These are phyloP conservation scores for Leccinum arenicola DNA, from an alignment of 768 basidiomycete species.

Conservation along the genomic window DNA sequence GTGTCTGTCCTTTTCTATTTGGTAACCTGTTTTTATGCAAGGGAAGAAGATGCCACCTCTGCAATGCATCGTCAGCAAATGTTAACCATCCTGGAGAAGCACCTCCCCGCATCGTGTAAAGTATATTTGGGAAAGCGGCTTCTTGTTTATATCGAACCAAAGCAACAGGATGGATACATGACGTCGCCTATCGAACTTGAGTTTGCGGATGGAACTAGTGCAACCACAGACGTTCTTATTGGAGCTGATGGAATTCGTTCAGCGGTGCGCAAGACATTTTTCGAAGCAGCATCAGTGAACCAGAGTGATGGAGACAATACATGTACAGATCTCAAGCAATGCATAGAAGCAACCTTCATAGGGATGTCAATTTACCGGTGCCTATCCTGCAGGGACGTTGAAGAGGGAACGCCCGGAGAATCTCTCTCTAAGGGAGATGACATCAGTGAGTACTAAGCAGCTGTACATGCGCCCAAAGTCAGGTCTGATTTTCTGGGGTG, in stretches of 20 bases:
- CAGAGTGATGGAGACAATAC: background rate
- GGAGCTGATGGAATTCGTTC: slow-evolving; percentile 46
- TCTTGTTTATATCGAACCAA: slow-evolving; percentile 8
- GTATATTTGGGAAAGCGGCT: slow-evolving; percentile 20
- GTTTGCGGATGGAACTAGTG: slow-evolving; percentile 18
- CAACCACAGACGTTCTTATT: slow-evolving; percentile 40
- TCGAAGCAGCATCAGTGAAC: slow-evolving; percentile 14
- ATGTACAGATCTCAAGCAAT: slow-evolving; percentile 10
- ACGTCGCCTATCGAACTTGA: slow-evolving; percentile 10
- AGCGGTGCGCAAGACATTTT: slow-evolving; percentile 22
- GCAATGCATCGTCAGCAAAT: slow-evolving; percentile 24
- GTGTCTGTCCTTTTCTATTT: background rate
- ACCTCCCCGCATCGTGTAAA: slow-evolving; percentile 17
- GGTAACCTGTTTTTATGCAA: background rate
- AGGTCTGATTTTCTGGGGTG: slow-evolving; percentile 8
- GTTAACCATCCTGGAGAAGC: slow-evolving; percentile 14
- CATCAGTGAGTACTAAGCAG: slow-evolving; percentile 18
- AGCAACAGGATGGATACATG: slow-evolving; percentile 26
- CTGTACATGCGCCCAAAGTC: background rate
- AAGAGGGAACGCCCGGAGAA: slow-evolving; percentile 22
- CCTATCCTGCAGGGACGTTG: slow-evolving; percentile 33
- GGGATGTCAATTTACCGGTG: slow-evolving; percentile 40
- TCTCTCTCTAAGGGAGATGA: slow-evolving; percentile 13
- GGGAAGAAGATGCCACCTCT: slow-evolving; percentile 4
- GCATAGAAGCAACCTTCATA: slow-evolving; percentile 35